Base-by-base conservation (phyloP, 257 asterid genomes). In the Jaltomata sinuosa region DNA sequence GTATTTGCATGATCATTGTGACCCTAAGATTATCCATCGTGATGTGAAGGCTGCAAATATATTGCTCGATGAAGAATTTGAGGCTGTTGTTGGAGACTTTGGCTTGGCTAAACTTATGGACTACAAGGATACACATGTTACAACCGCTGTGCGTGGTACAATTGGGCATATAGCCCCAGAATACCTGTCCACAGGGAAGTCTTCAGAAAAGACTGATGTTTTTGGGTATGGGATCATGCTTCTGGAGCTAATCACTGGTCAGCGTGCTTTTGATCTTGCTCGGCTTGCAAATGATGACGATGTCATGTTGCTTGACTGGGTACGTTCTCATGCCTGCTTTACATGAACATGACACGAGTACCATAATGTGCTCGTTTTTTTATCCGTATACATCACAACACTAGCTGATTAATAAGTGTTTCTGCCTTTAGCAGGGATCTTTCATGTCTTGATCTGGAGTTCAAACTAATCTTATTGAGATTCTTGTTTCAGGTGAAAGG, bases 141-240 rank as follows among this genome's bases (percentile, higher is more conserved):
- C 93, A 7, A 90, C 93, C 5, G 93, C 93, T 62, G 92, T 90
- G 22, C 91, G 93, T 8, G 93, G 93, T 61, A 90, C 93, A 38
- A 90, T 90, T n/a, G 93, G 93, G 34, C 93, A 90, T 74, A 90
- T 90, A 59, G 93, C 93, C 52, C 93, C 93, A 12, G 93, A 90
- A 86, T 90, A 90, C 84, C 85, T 90, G 6, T 90, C 91, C 85
- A 90, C 93, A 0, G 93, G 93, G 68, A 90, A 90, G 83, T 90
- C 93, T 7, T 87, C 90, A 0, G 93, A 90, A 67, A 90, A 90
- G 88, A 90, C 91, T 14, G 93, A 90, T 32, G 93, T 90, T 87
- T 90, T 90, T 84, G 93, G 93, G 34, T 90, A 90, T 71, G 93
- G 93, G 3, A 90, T 90, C 54, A 90, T 90, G 93, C 93, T 90